phyloP scores from a whole-genome alignment of 148 eudicot species.

The Diospyros kaki region DNA sequence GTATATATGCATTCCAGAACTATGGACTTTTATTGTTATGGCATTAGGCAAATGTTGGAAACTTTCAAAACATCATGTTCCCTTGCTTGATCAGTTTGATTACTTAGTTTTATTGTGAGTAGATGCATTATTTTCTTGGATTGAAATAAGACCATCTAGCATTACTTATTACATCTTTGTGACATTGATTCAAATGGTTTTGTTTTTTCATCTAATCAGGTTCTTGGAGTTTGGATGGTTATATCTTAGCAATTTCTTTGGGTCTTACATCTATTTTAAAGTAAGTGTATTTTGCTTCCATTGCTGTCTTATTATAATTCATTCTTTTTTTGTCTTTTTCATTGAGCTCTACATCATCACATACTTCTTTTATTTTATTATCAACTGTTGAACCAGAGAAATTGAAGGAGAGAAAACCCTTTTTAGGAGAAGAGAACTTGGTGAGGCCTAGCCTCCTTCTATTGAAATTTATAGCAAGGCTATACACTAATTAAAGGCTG shows the following conservation, averaged over 20 bases:
- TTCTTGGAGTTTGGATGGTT: slow-evolving; percentile 54
- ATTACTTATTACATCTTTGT: not conserved
- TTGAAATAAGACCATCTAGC: not conserved
- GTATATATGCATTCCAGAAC: not conserved
- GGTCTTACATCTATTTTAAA: slow-evolving; percentile 65
- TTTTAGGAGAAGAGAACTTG: too few species aligned
- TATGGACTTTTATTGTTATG: not conserved
- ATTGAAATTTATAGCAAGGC: too few species aligned
- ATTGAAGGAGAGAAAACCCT: too few species aligned
- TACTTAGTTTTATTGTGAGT: not conserved
- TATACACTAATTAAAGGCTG: too few species aligned
- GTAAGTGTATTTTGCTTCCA: slow-evolving; percentile 36
- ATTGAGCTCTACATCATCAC: not conserved
- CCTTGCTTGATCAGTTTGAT: not conserved
- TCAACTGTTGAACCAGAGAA: not conserved
- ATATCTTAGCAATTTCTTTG: slow-evolving; percentile 67
- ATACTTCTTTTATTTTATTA: not conserved
- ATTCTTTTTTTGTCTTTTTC: slow-evolving; percentile 6
- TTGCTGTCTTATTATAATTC: not conserved
- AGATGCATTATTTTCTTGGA: not conserved
- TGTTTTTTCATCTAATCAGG: slow-evolving; percentile 40
- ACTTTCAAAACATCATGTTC: not conserved
- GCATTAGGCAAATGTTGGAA: not conserved
- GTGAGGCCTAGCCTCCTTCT: too few species aligned
- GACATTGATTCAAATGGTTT: slow-evolving; percentile 8